Evolutionary conservation across 192 early-diverging fungal species (phyloP).

Genomic region (Spizellomyces sp.): DNA sequence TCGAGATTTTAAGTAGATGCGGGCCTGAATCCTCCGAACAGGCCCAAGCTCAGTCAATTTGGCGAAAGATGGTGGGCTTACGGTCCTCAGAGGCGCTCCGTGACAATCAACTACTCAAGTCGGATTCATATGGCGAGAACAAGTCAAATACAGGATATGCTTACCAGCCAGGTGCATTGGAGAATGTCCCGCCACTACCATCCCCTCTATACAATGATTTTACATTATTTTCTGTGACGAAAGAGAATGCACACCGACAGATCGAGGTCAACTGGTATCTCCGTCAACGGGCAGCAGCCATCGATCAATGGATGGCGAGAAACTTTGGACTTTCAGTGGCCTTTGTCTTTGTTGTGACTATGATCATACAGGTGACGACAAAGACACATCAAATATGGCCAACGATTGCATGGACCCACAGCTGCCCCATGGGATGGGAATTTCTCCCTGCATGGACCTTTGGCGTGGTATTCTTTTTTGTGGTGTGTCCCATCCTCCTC

Average conservation of each 20-base stretch:
- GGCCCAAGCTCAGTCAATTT: not conserved
- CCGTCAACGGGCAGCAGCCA: not conserved
- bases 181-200: not conserved
- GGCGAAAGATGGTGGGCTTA: not conserved
- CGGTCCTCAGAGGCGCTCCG: not conserved
- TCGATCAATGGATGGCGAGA: not conserved
- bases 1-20: not conserved
- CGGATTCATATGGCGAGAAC: not conserved
- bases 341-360: not conserved
- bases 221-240: not conserved
- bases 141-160: not conserved
- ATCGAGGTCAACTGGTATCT: conserved; percentile 13
- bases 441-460: not conserved
- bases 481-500: not conserved
- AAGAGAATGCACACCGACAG: not conserved
- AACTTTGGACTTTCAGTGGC: not conserved
- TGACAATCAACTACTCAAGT: not conserved
- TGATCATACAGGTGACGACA: not conserved
- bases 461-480: not conserved
- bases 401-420: not conserved
- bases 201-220: not conserved
- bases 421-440: not conserved
- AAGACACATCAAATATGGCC: not conserved
- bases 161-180: not conserved
- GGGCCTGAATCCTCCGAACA: not conserved